A percentile compares a stretch with the other conserved stretches of the same genome.
phyloP scores from a whole-genome alignment of 164 flowering plant genomes.

The Magnolia sinica region DNA sequence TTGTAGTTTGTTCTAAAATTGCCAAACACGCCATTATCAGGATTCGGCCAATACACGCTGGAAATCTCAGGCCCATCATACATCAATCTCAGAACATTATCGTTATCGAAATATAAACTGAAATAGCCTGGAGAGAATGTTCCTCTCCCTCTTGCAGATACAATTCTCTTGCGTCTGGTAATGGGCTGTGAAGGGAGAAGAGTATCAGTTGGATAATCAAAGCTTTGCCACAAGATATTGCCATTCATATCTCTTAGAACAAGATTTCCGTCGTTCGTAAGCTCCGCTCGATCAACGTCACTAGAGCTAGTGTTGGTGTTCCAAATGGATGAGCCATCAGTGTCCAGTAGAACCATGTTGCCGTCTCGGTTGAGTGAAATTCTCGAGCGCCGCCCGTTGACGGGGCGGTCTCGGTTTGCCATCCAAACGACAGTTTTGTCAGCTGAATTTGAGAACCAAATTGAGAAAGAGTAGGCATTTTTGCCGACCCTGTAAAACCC shows the following conservation, averaged over 20 bases:
- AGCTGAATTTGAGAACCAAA: slow-evolving; percentile 19
- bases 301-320: slow-evolving; percentile 14
- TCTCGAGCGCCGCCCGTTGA: slow-evolving; percentile 13
- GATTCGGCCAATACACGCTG: slow-evolving; percentile 16
- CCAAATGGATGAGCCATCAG: slow-evolving; percentile 13
- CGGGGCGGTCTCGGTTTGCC: slow-evolving; percentile 17
- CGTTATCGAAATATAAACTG: slow-evolving; percentile 15
- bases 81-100: slow-evolving; percentile 12
- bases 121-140: slow-evolving; percentile 4
- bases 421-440: slow-evolving; percentile 16
- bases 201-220: slow-evolving; percentile 18
- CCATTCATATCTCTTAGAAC: slow-evolving; percentile 8
- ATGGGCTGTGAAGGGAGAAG: slow-evolving; percentile 15
- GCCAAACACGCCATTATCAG: neutral
- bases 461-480: slow-evolving; percentile 17
- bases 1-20: slow-evolving; percentile 16
- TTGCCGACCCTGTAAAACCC: slow-evolving; percentile 13
- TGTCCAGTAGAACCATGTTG: slow-evolving; percentile 3
- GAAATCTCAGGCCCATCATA: slow-evolving; percentile 16
- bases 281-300: neutral
- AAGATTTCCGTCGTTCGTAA: slow-evolving; percentile 12
- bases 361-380: slow-evolving; percentile 5
- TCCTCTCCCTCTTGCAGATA: slow-evolving; percentile 2
- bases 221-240: slow-evolving; percentile 14
- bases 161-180: slow-evolving; percentile 6